These are phyloP conservation scores for Thermomucor indicae-seudaticae DNA, from an alignment of 371 early-diverging fungal species.

Conservation along the genomic window DNA sequence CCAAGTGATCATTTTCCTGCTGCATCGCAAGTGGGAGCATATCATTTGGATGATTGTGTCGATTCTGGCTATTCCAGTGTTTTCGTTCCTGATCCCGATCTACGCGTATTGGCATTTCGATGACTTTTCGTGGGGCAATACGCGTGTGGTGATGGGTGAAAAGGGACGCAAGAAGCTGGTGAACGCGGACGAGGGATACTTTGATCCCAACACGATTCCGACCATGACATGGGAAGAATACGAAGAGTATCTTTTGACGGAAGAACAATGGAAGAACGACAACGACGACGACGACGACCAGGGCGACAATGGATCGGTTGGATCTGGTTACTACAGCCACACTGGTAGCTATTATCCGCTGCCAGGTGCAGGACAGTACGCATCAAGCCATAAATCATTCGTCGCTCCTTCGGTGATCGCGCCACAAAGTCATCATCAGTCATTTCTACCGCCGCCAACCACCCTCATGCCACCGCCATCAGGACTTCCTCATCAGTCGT, in stretches of 20 bases:
- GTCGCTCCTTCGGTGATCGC: neutral
- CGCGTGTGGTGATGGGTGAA: conserved; percentile 74
- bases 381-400: conserved; percentile 9
- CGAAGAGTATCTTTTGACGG: conserved; percentile 53
- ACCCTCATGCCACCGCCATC: neutral
- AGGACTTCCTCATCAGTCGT: neutral
- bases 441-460: neutral
- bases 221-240: conserved; percentile 90
- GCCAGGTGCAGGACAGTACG: conserved; percentile 21
- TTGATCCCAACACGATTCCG: conserved; percentile 63
- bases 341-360: conserved; percentile 34
- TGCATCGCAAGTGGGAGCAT: conserved; percentile 70
- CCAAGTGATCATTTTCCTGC: conserved; percentile 77
- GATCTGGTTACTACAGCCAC: conserved; percentile 14
- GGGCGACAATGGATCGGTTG: conserved; percentile 18
- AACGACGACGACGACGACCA: conserved; percentile 5
- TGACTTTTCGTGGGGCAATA: conserved; percentile 85
- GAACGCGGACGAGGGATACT: conserved; percentile 55
- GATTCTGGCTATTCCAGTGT: conserved; percentile 57
- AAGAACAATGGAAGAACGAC: conserved; percentile 8
- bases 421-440: conserved; percentile 6
- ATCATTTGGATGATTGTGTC: conserved; percentile 81
- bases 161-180: conserved; percentile 43
- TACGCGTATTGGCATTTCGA: conserved; percentile 89
- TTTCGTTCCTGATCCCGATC: conserved; percentile 48